Percentiles rank a stretch among this genome's conserved stretches.
phyloP scores from a whole-genome alignment of 2,329 filamentous ascomycete genomes.

The Lachnellula hyalina region DNA sequence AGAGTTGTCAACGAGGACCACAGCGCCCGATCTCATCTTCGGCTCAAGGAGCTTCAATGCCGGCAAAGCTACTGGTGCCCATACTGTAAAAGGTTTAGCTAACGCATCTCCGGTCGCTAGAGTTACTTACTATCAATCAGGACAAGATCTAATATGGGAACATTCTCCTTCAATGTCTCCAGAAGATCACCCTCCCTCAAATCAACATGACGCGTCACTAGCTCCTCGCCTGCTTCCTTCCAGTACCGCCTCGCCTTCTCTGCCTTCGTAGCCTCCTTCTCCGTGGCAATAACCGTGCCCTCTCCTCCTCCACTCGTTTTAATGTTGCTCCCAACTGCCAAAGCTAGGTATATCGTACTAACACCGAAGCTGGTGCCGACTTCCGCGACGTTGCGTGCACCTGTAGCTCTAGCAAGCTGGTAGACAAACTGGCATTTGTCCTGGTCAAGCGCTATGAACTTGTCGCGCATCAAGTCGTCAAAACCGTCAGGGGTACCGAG shows the following conservation, averaged over 20 bases:
- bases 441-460: constrained; percentile 54
- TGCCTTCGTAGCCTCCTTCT: constrained; percentile 53
- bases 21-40: constrained; percentile 40
- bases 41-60: constrained; percentile 43
- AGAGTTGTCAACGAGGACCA: constrained; percentile 47
- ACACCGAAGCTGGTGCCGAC: constrained; percentile 58
- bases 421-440: constrained; percentile 56
- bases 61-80: constrained; percentile 49
- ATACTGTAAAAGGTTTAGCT: constrained; percentile 37
- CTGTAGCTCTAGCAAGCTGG: constrained; percentile 43
- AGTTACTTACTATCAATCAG: constrained; percentile 53
- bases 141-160: constrained; percentile 48
- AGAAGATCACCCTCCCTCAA: constrained; percentile 52
- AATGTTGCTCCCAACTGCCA: constrained; percentile 47
- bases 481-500: constrained; percentile 2
- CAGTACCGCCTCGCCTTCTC: constrained; percentile 47
- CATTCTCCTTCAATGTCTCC: constrained; percentile 46
- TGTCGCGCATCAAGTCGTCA: constrained; percentile 44
- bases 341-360: constrained; percentile 56
- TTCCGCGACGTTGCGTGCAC: constrained; percentile 50
- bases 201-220: constrained; percentile 45
- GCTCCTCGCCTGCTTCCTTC: constrained; percentile 42
- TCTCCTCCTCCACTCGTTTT: constrained; percentile 19
- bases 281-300: constrained; percentile 53
- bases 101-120: neutral